Evolutionary conservation across 1,284 basidiomycete species (phyloP), one percentile per base, ranked within the genome.

Genomic region (Prillingera fragicola): DNA sequence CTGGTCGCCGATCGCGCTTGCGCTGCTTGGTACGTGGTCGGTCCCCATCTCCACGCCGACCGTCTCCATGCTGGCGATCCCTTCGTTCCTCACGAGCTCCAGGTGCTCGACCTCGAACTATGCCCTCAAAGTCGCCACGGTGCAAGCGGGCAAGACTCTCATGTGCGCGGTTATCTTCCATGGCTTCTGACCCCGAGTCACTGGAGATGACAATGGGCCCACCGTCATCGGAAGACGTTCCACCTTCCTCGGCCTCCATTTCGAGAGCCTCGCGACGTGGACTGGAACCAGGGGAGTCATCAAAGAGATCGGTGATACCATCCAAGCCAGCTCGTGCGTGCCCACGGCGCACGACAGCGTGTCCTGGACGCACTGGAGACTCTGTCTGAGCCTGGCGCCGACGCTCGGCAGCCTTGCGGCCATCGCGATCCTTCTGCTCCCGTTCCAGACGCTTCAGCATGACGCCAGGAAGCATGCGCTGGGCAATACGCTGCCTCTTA

Each of bases 81-180:
- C 19, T 22, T 3, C 38, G 43, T 8, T 31, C 26, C 9, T 22
- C 24, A 28, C 15, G 12, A 9, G 9, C 32, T 8, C 18, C 29
- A 4, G 24, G 21, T 5, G 29, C 12, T 5, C 45, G 32, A 2
- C 62, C 62, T 10, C 52, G 54, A 0, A 66, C 51, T 32, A 69
- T 59, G 1, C 57, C 51, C 31, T 67, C 67, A 34, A 66, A 69
- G 40, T 67, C 67, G 3, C 65, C 67, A 12, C 59, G 50, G 39
- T 63, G 63, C 7, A 69, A 48, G 18, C 59, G 48, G 9, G 58
- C 64, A 3, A 69, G 52, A 3, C 37, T 39, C 37, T 38, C 45
- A 15, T 61, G 53, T 27, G 50, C 51, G 5, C 54, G 43, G 40
- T 64, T 61, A 41, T 67, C 62, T 33, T 69, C 67, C 24, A 48